Evolutionary conservation across 2,329 filamentous ascomycete species (phyloP), one percentile per base, ranked within the genome.

Genomic region (Sordariomycetes sp.): DNA sequence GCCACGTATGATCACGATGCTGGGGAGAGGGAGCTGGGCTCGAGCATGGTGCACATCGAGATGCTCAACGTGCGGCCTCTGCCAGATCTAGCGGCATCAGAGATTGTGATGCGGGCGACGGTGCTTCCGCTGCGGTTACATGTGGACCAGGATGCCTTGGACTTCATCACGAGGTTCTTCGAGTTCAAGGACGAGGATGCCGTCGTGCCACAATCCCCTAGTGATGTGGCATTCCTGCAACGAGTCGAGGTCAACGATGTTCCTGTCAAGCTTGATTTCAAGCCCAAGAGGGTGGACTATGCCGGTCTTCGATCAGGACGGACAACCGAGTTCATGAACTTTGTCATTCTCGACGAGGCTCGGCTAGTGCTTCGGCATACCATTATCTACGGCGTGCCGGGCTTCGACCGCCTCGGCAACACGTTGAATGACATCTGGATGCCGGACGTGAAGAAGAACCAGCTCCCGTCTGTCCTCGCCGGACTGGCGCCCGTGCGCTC

Each of bases 311-410:
- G 91, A 28, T 96, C 94, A 1, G 94, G 94, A 1, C 90, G 89
- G 62, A 97, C 94, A 0, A 95, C 90, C 0, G 94, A 99, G 68
- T 95, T 99, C 65, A 97, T 97, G 91, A 99, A 99, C 69, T 96
- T 99, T 67, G 80, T 99, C 62, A 88, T 92, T 15, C 80, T 99
- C 1, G 94, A 99, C 63, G 86, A 89, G 62, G 85, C 94, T 2
- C 85, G 92, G 60, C 87, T 99, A 78, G 81, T 87, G 7, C 79
- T 99, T 56, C 82, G 88, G 13, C 91, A 92, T 67, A 87, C 89
- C 28, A 97, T 99, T 63, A 83, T 97, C 39, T 96, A 97, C 63
- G 94, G 95, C 32, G 82, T 96, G 1, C 84, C 84, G 8, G 94
- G 94, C 0, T 96, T 97, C 63, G 91, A 97, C 63, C 85, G 88